Percentiles rank a stretch among this genome's conserved stretches.
phyloP scores from a whole-genome alignment of 192 early-diverging fungal species.

The Podila epigama region DNA sequence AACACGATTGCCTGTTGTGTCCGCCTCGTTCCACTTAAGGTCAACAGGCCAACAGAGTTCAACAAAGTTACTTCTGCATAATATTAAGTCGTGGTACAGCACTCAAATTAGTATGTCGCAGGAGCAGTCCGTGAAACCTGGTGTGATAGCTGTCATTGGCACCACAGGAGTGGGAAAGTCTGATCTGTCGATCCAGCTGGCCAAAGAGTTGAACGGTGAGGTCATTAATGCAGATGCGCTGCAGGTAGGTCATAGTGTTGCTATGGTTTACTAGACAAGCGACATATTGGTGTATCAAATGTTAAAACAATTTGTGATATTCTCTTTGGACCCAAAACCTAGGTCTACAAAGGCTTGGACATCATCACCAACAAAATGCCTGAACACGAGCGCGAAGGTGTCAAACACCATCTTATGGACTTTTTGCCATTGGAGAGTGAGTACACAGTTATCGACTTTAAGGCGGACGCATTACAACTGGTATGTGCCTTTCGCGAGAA shows the following conservation, averaged over 20 bases:
- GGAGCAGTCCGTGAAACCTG: constrained; percentile 49
- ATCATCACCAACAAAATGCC: constrained; percentile 96
- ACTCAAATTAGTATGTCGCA: too few relatives aligned
- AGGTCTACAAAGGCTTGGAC: constrained; percentile 91
- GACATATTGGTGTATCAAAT: background rate
- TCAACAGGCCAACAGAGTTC: too few relatives aligned
- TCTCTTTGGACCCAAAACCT: constrained; percentile 4
- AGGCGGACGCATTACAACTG: constrained; percentile 72
- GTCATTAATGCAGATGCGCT: constrained; percentile 96
- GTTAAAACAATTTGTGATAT: background rate
- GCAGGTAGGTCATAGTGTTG: constrained; percentile 64
- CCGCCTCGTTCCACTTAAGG: too few relatives aligned
- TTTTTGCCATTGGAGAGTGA: constrained; percentile 75
- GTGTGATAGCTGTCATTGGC: constrained; percentile 73
- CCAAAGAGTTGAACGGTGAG: constrained; percentile 82
- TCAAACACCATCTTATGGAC: constrained; percentile 89
- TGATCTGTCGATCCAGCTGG: constrained; percentile 88
- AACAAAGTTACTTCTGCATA: too few relatives aligned
- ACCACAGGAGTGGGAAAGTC: constrained; percentile 98
- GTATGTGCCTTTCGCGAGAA: constrained; percentile 44
- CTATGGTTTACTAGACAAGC: background rate
- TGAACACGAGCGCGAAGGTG: constrained; percentile 65
- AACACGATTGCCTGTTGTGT: too few relatives aligned
- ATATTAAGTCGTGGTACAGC: too few relatives aligned
- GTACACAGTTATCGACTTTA: constrained; percentile 90